Evolutionary conservation across 1,284 basidiomycete genomes (phyloP), one percentile per base, ranked within the genome.

Genomic region (Apiotrichum akiyoshidainum): DNA sequence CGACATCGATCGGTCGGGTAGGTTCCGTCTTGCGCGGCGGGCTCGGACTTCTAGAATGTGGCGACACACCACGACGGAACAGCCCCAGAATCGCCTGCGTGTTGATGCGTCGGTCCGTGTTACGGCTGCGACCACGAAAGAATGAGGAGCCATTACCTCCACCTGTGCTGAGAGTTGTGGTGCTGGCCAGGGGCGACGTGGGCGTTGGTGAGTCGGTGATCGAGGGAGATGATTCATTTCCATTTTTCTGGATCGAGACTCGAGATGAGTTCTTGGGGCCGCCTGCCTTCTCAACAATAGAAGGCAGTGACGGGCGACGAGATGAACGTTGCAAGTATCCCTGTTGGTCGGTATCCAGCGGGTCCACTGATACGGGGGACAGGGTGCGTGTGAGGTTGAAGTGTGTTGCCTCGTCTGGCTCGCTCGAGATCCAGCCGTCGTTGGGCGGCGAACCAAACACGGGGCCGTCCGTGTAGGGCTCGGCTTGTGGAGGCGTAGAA

Each of bases 241-340:
- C 48, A 0, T 19, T 26, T 47, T 58, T 55, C 33, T 65, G 65
- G 40, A 75, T 60, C 6, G 67, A 71, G 10, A 68, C 65, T 19
- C 74, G 66, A 56, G 76, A 70, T 5, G 70, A 64, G 8, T 62
- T 64, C 19, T 71, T 70, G 0, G 73, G 72, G 57, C 77, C 73
- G 5, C 69, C 67, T 9, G 76, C 76, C 57, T 68, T 72, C 53
- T 79, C 78, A 12, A 78, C 54, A 54, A 79, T 79, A 26, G 76
- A 75, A 0, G 78, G 78, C 0, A 78, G 63, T 17, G 75, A 75
- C 1, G 77, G 78, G 14, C 78, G 69, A 14, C 73, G 68, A 2
- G 74, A 73, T 0, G 70, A 66, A 12, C 37, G 45, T 3, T 45
- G 47, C 10, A 40, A 41, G 7, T 49, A 49, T 17, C 31, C 45